Base-by-base conservation (phyloP, 805 yeast species). In the Lachancea meyersii region DNA sequence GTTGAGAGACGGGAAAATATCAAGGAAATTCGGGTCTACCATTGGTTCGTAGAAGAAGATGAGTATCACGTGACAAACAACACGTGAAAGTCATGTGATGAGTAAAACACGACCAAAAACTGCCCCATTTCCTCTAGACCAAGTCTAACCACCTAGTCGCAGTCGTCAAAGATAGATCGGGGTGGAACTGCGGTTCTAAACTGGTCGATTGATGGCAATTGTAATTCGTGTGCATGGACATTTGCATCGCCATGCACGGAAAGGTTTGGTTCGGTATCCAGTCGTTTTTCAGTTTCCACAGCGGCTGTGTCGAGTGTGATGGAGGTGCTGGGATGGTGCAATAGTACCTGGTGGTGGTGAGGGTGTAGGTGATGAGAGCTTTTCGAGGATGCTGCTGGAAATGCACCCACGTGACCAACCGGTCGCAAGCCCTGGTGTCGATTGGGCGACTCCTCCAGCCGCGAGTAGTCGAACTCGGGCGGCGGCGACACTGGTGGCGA, bases 401-500 rank as follows among this genome's bases (percentile, higher is more conserved):
- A n/a, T n/a, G n/a, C 5, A 18, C 11, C 38, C 28, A 20, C 18
- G 38, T 13, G 22, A 22, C 27, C 32, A 23, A 19, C 31, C 19
- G 30, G 40, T 18, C 20, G 6, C 6, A 38, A 22, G 7, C 41
- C 41, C 27, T 31, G 30, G n/a, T 30, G 26, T 9, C 43, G 45
- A 36, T 38, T 31, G 20, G 73, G 73, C 3, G 58, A 59, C 22
- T 64, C 72, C 44, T 69, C 73, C 20, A 58, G 57, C 31, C 52
- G 54, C 11, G 64, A 54, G 45, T 60, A 69, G 42, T 67, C 65
- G 43, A 68, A 69, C 18, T 53, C 72, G 3, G 67, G 65, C 4
- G 72, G 71, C 1, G 72, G 72, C 3, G 72, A 67, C 5, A 63
- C 55, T 14, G 72, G 72, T 5, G 73, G 73, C 0, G 72, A 67